Percentiles rank a stretch among this genome's conserved stretches.
phyloP scores from a whole-genome alignment of 2,329 filamentous ascomycete species.

The Neofusicoccum sp. region DNA sequence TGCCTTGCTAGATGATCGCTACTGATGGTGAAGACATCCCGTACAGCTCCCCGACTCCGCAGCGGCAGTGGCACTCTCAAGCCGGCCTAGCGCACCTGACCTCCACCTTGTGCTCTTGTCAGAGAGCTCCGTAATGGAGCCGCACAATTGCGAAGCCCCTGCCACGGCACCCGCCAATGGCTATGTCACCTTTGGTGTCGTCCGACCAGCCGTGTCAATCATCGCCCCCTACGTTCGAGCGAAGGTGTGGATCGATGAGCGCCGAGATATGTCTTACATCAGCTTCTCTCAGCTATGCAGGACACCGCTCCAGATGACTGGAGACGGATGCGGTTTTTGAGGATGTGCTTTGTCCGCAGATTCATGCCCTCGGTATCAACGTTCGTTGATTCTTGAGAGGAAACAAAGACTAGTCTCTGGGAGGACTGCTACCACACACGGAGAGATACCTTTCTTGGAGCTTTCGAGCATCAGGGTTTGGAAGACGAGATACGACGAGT shows the following conservation, averaged over 20 bases:
- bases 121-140: constrained; percentile 33
- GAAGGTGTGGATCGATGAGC: constrained; percentile 56
- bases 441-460: constrained; percentile 55
- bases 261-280: constrained; percentile 47
- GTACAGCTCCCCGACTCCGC: constrained; percentile 49
- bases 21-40: constrained; percentile 44
- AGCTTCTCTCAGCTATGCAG: constrained; percentile 25
- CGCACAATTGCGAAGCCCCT: constrained; percentile 45
- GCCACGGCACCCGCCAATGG: constrained; percentile 54
- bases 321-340: constrained; percentile 77
- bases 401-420: constrained; percentile 94
- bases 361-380: constrained; percentile 60
- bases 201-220: constrained; percentile 67
- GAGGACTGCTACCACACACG: constrained; percentile 77
- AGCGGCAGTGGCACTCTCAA: constrained; percentile 24
- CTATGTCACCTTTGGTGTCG: constrained; percentile 49
- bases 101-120: constrained; percentile 39
- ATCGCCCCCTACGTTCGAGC: constrained; percentile 56
- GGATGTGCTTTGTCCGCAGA: constrained; percentile 85
- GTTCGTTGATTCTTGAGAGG: constrained; percentile 56
- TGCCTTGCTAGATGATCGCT: background rate
- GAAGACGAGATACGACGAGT: constrained; percentile 18
- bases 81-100: constrained; percentile 30
- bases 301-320: constrained; percentile 32
- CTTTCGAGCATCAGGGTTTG: constrained; percentile 20